A percentile compares a stretch with the other conserved stretches of the same genome.
Conservation (phyloP, 306 rosid genomes). For the Quercus aquifolioides region DNA sequence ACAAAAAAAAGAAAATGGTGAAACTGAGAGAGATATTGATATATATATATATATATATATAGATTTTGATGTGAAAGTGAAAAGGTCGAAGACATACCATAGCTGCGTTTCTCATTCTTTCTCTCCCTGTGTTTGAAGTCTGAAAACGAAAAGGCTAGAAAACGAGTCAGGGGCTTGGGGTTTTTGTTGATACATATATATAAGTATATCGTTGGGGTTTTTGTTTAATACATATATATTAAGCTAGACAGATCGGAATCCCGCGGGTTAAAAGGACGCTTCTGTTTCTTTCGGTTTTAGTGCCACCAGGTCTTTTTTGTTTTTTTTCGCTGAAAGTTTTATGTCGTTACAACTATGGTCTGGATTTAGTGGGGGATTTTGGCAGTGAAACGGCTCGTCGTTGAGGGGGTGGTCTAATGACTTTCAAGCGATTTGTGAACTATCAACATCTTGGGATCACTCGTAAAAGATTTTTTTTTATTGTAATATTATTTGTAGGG, state of each 20-base stretch:
- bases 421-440: too few relatives aligned
- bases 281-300: background rate
- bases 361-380: too few relatives aligned
- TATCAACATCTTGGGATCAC: too few relatives aligned
- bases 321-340: too few relatives aligned
- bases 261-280: background rate
- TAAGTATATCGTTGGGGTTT: background rate
- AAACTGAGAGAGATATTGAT: background rate
- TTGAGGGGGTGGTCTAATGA: too few relatives aligned
- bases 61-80: background rate
- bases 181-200: background rate
- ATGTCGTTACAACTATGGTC: too few relatives aligned
- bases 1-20: background rate
- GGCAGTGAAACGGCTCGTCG: too few relatives aligned
- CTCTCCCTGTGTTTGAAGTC: conserved; percentile 18
- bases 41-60: too few relatives aligned
- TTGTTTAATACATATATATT: too few relatives aligned
- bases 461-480: too few relatives aligned
- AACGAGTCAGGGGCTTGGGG: background rate
- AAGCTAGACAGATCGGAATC: background rate
- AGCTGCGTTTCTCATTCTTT: conserved; percentile 21
- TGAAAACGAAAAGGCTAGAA: conserved; percentile 35
- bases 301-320: too few relatives aligned
- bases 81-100: conserved; percentile 28
- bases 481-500: too few relatives aligned